phyloP scores from a whole-genome alignment of 192 early-diverging fungal species.

The Rhizoclosmatium sp. region DNA sequence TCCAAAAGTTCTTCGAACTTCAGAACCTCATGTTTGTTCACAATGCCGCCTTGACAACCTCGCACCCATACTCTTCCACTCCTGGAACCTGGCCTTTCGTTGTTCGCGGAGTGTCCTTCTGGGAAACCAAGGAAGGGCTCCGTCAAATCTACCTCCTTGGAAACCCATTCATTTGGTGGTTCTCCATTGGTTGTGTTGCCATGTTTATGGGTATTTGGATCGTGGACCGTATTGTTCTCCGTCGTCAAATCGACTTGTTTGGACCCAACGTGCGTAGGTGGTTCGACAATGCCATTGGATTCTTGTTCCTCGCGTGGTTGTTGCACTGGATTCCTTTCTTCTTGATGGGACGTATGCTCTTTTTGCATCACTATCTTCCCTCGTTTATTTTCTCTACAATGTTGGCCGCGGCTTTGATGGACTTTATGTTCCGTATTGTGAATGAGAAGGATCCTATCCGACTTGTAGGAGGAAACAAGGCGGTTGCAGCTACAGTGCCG shows the following conservation, averaged over 20 bases:
- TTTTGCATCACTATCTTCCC: conserved; percentile 96
- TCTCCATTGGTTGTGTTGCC: conserved; percentile 60
- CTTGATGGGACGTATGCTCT: conserved; percentile 89
- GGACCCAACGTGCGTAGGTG: conserved; percentile 59
- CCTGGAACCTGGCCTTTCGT: conserved; percentile 92
- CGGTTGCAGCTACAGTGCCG: conserved; percentile 33
- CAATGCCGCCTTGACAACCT: conserved; percentile 86
- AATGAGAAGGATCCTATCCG: conserved; percentile 8
- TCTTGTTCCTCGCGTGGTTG: conserved; percentile 84
- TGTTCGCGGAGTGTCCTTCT: conserved; percentile 87
- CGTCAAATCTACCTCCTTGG: conserved; percentile 91
- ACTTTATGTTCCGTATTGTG: conserved; percentile 65
- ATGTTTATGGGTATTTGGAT: conserved; percentile 72
- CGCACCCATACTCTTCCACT: conserved; percentile 93
- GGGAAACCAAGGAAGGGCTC: conserved; percentile 79
- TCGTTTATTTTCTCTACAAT: conserved; percentile 84
- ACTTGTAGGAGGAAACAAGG: conserved; percentile 27
- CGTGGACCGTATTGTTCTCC: conserved; percentile 73
- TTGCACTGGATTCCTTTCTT: conserved; percentile 94
- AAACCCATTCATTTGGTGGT: conserved; percentile 90
- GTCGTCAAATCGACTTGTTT: conserved; percentile 75
- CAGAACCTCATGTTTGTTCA: conserved; percentile 89
- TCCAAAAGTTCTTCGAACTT: conserved; percentile 87
- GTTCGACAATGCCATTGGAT: conserved; percentile 70
- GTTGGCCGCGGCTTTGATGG: conserved; percentile 74